Evolutionary conservation across 1,139 yeast genomes (phyloP), one percentile per base, ranked within the genome.

Genomic region (Candida frijolesensis): DNA sequence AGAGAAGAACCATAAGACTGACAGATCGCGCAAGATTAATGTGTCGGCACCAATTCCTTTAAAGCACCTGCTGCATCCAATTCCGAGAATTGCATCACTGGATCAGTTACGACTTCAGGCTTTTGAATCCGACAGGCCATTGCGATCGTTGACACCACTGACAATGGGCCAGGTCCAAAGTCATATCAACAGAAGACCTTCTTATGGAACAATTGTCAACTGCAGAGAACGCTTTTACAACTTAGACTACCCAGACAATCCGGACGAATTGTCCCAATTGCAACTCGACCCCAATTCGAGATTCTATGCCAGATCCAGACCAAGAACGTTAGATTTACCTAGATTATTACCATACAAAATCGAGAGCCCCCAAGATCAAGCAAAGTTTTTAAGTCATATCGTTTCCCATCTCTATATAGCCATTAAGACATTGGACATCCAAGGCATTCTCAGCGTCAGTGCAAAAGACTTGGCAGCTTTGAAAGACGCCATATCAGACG

Each of bases 381-480:
- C 90, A 15, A 80, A 79, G 51, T 92, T 90, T 60, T 73, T 94
- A 48, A 79, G 90, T 49, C 96, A 87, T 62, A 88, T 94, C 33
- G 78, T 91, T 33, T 80, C 87, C 2, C 91, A 90, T 66, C 69
- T 94, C 25, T 89, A 89, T 65, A 82, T 89, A 52, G 90, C 97
- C 11, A 80, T 90, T 51, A 78, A 83, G 57, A 84, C 96, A 4
- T 72, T 85, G 56, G 97, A 91, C 65, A 72, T 89, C 19, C 87
- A 84, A 60, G 96, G 96, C 0, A 72, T 83, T 10, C 72, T 89
- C 30, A 79, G 88, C 2, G 82, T 89, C 7, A 82, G 87, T 15
- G 84, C 89, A 11, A 81, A 79, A 52, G 89, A 84, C 56, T 68
- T 84, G 57, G 82, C 78, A 1, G 64, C 71, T 1, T 59, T 77